Evolutionary conservation across 2,329 filamentous ascomycete species (phyloP).

Genomic region (Aspergillus sp.): DNA sequence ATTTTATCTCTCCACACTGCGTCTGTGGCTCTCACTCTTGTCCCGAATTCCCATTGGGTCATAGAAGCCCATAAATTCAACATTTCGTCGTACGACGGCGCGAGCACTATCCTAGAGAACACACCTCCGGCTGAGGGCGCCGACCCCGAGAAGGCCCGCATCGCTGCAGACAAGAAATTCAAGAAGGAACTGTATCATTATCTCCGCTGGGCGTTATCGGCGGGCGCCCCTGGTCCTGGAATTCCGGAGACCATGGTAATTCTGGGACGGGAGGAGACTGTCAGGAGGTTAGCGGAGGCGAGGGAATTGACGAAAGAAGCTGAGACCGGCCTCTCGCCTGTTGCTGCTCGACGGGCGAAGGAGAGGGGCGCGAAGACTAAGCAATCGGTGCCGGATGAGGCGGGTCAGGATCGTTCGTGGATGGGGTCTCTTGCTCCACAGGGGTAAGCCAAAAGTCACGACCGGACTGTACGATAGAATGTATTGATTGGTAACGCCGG

Average conservation of each 20-base stretch:
- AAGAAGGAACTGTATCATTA: slow-evolving; percentile 54
- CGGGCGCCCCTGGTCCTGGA: slow-evolving; percentile 53
- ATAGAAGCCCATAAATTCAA: slow-evolving; percentile 40
- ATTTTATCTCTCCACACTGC: slow-evolving; percentile 45
- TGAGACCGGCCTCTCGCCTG: slow-evolving; percentile 11
- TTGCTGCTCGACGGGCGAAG: slow-evolving; percentile 14
- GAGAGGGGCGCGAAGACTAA: neutral
- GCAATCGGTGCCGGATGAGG: neutral
- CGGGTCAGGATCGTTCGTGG: slow-evolving; percentile 27
- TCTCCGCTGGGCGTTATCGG: slow-evolving; percentile 57
- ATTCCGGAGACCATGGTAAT: slow-evolving; percentile 56
- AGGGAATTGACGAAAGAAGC: slow-evolving; percentile 29
- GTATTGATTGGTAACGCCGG: too few species aligned
- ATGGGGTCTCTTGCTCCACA: slow-evolving; percentile 35
- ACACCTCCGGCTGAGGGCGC: slow-evolving; percentile 24
- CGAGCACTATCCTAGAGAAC: slow-evolving; percentile 11
- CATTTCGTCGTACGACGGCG: slow-evolving; percentile 36
- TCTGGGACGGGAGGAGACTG: slow-evolving; percentile 53
- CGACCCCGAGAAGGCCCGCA: slow-evolving; percentile 20
- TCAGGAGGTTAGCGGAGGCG: slow-evolving; percentile 46
- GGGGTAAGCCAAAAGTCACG: neutral
- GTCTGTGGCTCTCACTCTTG: slow-evolving; percentile 43
- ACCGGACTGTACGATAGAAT: neutral
- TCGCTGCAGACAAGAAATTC: slow-evolving; percentile 34
- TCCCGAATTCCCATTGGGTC: slow-evolving; percentile 43